Conservation (phyloP, 2,329 filamentous ascomycete genomes). For the Davidsoniella australis region DNA sequence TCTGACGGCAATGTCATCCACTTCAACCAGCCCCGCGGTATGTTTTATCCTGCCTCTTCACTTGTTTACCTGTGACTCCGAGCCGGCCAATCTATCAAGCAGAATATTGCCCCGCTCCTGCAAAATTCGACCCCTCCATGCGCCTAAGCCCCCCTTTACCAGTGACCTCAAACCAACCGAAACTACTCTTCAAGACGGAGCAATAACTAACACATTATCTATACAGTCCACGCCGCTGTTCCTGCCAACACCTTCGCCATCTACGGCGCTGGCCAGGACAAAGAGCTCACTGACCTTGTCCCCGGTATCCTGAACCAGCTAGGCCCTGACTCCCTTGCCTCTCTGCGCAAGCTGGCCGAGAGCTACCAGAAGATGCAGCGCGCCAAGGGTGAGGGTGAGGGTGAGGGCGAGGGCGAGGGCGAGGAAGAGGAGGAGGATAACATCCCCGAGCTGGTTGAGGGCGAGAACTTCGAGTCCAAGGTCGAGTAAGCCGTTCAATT, state of each 20-base stretch:
- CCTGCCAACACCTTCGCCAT: constrained; percentile 99
- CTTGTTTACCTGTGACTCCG: too few relatives aligned
- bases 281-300: constrained; percentile 98
- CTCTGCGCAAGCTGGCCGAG: constrained; percentile 94
- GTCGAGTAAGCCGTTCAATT: constrained; percentile 51
- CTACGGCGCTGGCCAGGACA: constrained; percentile 97
- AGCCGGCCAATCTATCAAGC: neutral
- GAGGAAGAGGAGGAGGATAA: constrained; percentile 87
- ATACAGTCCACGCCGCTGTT: constrained; percentile 81
- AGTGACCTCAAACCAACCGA: neutral
- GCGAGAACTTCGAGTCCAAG: constrained; percentile 97
- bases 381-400: constrained; percentile 63
- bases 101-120: constrained; percentile 1
- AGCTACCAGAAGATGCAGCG: constrained; percentile 99
- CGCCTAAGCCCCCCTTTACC: neutral
- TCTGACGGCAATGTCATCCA: constrained; percentile 99
- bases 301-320: constrained; percentile 99
- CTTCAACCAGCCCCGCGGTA: constrained; percentile 95
- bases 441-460: constrained; percentile 91
- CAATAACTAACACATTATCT: neutral
- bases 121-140: neutral
- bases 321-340: constrained; percentile 91
- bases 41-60: constrained; percentile 19
- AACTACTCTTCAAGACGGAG: neutral
- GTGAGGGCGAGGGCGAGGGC: constrained; percentile 80